Base-by-base conservation (phyloP, 495 filamentous ascomycete genomes). In the Penicillium salamii region DNA sequence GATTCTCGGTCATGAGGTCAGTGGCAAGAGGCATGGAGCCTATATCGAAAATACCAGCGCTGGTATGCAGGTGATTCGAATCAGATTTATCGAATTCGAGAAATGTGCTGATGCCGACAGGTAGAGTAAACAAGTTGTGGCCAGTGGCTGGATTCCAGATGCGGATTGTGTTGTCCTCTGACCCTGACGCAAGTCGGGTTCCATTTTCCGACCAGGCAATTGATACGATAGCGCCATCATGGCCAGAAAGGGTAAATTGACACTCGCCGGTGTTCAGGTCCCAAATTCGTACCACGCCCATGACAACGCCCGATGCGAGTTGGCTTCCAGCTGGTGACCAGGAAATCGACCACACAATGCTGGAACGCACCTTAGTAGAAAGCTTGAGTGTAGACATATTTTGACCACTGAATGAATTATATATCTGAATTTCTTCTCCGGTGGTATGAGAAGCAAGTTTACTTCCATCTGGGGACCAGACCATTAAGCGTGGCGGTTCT, bases 81-180 rank as follows among this genome's bases (percentile, higher is more conserved):
- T n/a, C n/a, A n/a, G n/a, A n/a, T n/a, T n/a, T n/a, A n/a, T n/a
- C n/a, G n/a, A n/a, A n/a, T n/a, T n/a, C n/a, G n/a, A n/a, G n/a
- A n/a, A n/a, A n/a, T n/a, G n/a, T n/a, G n/a, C n/a, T n/a, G n/a
- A n/a, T n/a, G n/a, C n/a, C n/a, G n/a, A n/a, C n/a, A n/a, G n/a
- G n/a, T n/a, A n/a, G n/a, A n/a, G n/a, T n/a, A n/a, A 12, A 24
- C 19, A 13, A 59, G 11, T 76, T 80, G 43, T 83, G 80, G 3
- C 79, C 85, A 8, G 78, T 70, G 57, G 89, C 87, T 4, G 79
- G 84, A 58, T 93, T 88, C 49, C 40, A 51, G 19, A 50, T 21
- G 38, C 63, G 65, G 24, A 55, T 35, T 1, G 51, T 55, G 8
- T 24, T 23, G 48, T 51, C 51, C 11, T 15, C 0, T 1, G 41